These are phyloP conservation scores for Penicillium arizonense DNA, from an alignment of 495 filamentous ascomycete species.

Conservation along the genomic window DNA sequence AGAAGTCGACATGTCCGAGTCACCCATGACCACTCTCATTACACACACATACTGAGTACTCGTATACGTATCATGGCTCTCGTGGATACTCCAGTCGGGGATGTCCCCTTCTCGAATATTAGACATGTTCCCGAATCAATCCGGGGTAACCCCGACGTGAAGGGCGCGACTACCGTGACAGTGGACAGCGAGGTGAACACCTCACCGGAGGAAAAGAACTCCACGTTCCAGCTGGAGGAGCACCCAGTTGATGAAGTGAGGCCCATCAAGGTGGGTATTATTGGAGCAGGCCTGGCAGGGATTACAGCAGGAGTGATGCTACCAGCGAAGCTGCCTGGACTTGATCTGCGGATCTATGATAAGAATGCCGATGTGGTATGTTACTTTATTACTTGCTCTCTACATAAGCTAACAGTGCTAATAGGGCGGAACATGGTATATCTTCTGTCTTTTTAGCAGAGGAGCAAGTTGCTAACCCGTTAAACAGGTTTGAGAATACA, in stretches of 20 bases:
- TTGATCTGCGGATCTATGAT: constrained; percentile 54
- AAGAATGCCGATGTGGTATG: constrained; percentile 55
- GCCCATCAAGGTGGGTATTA: constrained; percentile 49
- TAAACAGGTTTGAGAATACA: constrained; percentile 48
- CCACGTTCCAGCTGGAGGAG: constrained; percentile 34
- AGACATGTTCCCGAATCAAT: constrained; percentile 6
- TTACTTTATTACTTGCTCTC: not conserved
- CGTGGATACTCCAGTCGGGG: constrained; percentile 11
- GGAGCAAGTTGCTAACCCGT: not conserved
- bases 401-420: not conserved
- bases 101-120: constrained; percentile 7
- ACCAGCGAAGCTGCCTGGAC: constrained; percentile 47
- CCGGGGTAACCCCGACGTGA: constrained; percentile 8
- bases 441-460: not conserved
- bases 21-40: not conserved
- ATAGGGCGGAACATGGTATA: constrained; percentile 52
- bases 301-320: constrained; percentile 49
- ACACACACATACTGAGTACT: not conserved
- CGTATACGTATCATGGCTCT: constrained; percentile 15
- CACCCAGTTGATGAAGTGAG: constrained; percentile 40
- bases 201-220: not conserved
- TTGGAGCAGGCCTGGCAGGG: constrained; percentile 53
- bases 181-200: constrained; percentile 10
- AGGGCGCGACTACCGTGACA: constrained; percentile 12
- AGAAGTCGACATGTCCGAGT: not conserved